Evolutionary conservation across 805 yeast genomes (phyloP).

Genomic region (Metschnikowia gelsemii): DNA sequence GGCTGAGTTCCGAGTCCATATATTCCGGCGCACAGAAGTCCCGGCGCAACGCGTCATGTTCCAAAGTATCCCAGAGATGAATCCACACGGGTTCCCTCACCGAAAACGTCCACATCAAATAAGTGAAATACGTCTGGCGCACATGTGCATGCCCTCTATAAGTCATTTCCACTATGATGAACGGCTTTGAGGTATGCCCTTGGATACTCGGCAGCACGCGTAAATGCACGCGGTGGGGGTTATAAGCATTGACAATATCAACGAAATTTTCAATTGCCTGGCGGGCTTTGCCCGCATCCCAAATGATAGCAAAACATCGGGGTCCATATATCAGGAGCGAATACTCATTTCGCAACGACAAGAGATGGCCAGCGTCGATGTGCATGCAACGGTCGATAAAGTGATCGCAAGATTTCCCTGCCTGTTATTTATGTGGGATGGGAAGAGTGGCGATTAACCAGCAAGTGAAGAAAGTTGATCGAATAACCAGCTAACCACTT

Average conservation of each 20-base stretch:
- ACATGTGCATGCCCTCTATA: constrained; percentile 5
- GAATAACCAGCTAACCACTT: too few species aligned
- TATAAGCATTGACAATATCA: constrained; percentile 8
- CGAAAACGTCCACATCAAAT: constrained; percentile 11
- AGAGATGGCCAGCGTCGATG: constrained; percentile 4
- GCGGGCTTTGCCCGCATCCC: too few species aligned
- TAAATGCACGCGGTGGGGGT: constrained; percentile 13
- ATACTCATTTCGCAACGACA: constrained; percentile 10
- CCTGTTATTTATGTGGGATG: neutral
- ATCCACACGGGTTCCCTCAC: constrained; percentile 6
- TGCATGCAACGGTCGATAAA: constrained; percentile 4
- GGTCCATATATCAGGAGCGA: constrained; percentile 9
- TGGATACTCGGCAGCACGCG: neutral
- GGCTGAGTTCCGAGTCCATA: constrained; percentile 15
- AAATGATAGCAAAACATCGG: constrained; percentile 14
- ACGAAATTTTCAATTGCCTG: constrained; percentile 1
- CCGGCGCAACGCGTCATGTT: constrained; percentile 19
- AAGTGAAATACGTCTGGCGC: constrained; percentile 17
- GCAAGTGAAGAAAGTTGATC: too few species aligned
- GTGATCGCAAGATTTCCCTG: neutral
- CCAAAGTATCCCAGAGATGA: constrained; percentile 18
- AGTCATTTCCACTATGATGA: constrained; percentile 11
- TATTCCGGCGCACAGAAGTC: constrained; percentile 13
- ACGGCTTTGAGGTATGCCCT: neutral
- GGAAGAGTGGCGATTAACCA: neutral